These are phyloP conservation scores for Colletotrichum trifolii DNA, from an alignment of 2,329 filamentous ascomycete species.

Conservation along the genomic window DNA sequence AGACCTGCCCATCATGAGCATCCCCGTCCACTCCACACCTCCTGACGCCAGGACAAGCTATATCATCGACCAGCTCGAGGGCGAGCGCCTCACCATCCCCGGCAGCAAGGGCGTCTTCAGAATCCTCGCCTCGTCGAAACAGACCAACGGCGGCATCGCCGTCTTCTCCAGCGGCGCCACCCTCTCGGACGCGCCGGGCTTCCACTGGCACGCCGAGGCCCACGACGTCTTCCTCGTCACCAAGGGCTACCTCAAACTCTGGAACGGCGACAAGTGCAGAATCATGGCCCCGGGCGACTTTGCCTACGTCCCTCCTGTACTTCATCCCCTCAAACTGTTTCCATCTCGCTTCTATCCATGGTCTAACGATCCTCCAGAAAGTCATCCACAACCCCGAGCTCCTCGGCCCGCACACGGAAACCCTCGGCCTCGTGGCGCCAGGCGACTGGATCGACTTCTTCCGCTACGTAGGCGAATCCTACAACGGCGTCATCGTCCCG, in stretches of 20 bases:
- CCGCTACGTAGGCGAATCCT: slow-evolving; percentile 65
- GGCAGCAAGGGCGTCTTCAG: slow-evolving; percentile 63
- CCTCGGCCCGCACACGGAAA: slow-evolving; percentile 64
- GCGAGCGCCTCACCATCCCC: slow-evolving; percentile 63
- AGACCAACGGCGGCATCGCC: slow-evolving; percentile 62
- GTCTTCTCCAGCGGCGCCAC: slow-evolving; percentile 62
- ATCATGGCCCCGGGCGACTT: slow-evolving; percentile 67
- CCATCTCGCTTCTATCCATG: too few species aligned
- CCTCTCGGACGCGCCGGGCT: slow-evolving; percentile 59
- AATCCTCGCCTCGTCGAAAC: slow-evolving; percentile 61
- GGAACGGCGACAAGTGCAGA: slow-evolving; percentile 66
- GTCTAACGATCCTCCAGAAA: slow-evolving; percentile 44
- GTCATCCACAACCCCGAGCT: slow-evolving; percentile 67
- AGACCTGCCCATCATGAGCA: slow-evolving; percentile 41
- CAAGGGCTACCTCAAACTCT: slow-evolving; percentile 66
- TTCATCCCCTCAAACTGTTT: slow-evolving; percentile 19
- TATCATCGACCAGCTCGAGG: slow-evolving; percentile 60
- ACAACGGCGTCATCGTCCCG: slow-evolving; percentile 60
- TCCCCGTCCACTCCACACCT: slow-evolving; percentile 47
- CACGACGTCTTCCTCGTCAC: slow-evolving; percentile 68
- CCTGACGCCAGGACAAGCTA: slow-evolving; percentile 53
- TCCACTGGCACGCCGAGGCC: slow-evolving; percentile 66
- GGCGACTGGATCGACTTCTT: slow-evolving; percentile 72
- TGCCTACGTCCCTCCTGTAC: slow-evolving; percentile 66
- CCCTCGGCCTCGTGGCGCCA: slow-evolving; percentile 64